Percentiles rank a stretch among this genome's conserved stretches.
phyloP scores from a whole-genome alignment of 2,329 filamentous ascomycete species.

The Coniochaeta sp. region DNA sequence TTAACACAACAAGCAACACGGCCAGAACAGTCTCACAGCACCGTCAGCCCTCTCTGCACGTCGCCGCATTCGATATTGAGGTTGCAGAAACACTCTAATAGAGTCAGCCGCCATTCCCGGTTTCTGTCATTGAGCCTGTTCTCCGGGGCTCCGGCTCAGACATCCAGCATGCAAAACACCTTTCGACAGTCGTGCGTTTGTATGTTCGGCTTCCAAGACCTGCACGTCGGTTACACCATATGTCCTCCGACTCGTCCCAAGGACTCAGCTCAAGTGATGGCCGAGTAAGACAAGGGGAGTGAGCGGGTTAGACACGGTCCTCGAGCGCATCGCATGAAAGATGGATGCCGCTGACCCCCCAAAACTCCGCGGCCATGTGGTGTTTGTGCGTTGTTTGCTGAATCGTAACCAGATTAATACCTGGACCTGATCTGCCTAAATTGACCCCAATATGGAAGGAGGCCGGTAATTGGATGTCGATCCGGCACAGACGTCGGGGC shows the following conservation, averaged over 20 bases:
- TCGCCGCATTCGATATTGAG: not conserved
- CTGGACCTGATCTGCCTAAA: not conserved
- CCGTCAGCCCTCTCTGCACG: not conserved
- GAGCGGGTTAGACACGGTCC: not conserved
- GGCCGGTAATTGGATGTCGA: not conserved
- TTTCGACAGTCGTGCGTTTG: no score
- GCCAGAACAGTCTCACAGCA: not conserved
- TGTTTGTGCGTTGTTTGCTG: not conserved
- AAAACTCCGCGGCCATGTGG: no score
- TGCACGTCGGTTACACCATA: not conserved
- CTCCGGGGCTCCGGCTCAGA: not conserved
- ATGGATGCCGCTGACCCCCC: no score
- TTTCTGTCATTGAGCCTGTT: not conserved
- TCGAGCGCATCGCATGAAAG: not conserved
- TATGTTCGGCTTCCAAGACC: not conserved
- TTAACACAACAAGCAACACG: not conserved
- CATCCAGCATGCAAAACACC: not conserved
- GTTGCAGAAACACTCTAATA: slow-evolving; percentile 1
- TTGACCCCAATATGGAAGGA: slow-evolving; percentile 1
- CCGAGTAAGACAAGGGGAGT: not conserved
- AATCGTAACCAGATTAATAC: not conserved
- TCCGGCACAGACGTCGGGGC: not conserved
- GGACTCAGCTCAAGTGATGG: not conserved
- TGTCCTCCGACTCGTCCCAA: not conserved
- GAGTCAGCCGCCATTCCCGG: not conserved